Conservation (phyloP, 2,329 filamentous ascomycete species). For the Gyromitra esculenta region DNA sequence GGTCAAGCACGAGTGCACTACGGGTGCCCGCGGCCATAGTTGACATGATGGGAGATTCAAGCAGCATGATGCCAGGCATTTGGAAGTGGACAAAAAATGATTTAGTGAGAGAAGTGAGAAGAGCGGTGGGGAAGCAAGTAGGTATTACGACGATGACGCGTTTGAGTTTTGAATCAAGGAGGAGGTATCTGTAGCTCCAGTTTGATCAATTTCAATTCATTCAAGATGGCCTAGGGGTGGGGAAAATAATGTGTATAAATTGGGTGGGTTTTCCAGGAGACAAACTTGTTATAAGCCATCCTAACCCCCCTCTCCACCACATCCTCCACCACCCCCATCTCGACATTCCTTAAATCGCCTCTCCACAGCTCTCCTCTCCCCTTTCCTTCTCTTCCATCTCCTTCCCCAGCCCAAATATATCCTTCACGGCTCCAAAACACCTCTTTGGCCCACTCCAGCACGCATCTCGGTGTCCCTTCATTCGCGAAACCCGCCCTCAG, state of each 20-base stretch:
- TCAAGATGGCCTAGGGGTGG: background rate
- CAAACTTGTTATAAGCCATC: constrained; percentile 81
- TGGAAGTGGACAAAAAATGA: constrained; percentile 84
- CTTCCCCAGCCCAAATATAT: constrained; percentile 67
- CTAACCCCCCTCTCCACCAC: constrained; percentile 84
- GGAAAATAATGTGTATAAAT: background rate
- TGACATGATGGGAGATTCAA: constrained; percentile 79
- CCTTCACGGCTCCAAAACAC: constrained; percentile 70
- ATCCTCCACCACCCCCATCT: constrained; percentile 83
- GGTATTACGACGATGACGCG: constrained; percentile 80
- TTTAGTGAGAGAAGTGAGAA: constrained; percentile 79
- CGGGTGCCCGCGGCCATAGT: constrained; percentile 82
- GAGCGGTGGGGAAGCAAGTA: constrained; percentile 77
- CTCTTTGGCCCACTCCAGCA: constrained; percentile 74
- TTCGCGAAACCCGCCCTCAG: constrained; percentile 87
- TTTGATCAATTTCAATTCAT: constrained; percentile 28
- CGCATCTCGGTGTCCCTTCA: constrained; percentile 77
- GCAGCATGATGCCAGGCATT: constrained; percentile 79
- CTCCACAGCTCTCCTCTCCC: constrained; percentile 76
- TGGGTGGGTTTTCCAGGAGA: constrained; percentile 61
- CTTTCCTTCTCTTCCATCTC: constrained; percentile 61
- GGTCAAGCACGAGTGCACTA: constrained; percentile 85
- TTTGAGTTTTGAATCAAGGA: constrained; percentile 79
- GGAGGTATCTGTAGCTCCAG: constrained; percentile 65
- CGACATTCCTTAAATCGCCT: constrained; percentile 75